phyloP scores from a whole-genome alignment of 2,329 filamentous ascomycete species.

The Leptographium radiaticola region DNA sequence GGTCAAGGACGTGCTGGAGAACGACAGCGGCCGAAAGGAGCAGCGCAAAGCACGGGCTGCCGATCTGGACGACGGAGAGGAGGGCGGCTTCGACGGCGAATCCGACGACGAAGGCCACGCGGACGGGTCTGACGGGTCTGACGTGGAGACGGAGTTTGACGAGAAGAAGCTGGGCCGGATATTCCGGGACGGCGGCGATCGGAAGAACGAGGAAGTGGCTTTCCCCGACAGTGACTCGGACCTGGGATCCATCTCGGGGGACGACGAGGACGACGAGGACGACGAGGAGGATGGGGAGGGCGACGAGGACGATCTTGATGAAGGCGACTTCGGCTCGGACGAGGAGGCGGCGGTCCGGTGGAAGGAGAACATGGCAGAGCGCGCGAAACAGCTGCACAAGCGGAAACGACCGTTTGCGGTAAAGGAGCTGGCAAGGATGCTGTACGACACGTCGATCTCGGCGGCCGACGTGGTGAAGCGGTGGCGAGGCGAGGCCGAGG shows the following conservation, averaged over 20 bases:
- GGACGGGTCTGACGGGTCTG: constrained; percentile 28
- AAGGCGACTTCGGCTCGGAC: constrained; percentile 33
- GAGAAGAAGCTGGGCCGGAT: constrained; percentile 48
- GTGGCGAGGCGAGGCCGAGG: constrained; percentile 60
- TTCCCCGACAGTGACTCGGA: constrained; percentile 98
- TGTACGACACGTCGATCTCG: constrained; percentile 74
- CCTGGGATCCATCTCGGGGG: constrained; percentile 68
- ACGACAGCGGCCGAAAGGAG: constrained; percentile 50
- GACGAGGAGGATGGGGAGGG: constrained; percentile 40
- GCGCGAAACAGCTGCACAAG: constrained; percentile 58
- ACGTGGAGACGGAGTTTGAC: constrained; percentile 42
- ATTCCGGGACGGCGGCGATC: constrained; percentile 40
- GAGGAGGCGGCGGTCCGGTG: constrained; percentile 65
- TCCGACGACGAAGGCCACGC: constrained; percentile 28
- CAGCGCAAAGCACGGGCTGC: constrained; percentile 44
- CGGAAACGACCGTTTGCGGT: constrained; percentile 62
- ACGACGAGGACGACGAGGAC: constrained; percentile 37
- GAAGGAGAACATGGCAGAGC: constrained; percentile 77
- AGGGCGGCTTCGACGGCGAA: constrained; percentile 19
- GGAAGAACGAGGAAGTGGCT: constrained; percentile 59
- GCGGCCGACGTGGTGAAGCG: constrained; percentile 61
- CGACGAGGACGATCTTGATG: constrained; percentile 35
- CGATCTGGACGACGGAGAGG: constrained; percentile 43
- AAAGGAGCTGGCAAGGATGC: constrained; percentile 68
- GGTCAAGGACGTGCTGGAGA: constrained; percentile 46